Evolutionary conservation across 305 asterid genomes (phyloP).

Genomic region (Fraxinus sp.): DNA sequence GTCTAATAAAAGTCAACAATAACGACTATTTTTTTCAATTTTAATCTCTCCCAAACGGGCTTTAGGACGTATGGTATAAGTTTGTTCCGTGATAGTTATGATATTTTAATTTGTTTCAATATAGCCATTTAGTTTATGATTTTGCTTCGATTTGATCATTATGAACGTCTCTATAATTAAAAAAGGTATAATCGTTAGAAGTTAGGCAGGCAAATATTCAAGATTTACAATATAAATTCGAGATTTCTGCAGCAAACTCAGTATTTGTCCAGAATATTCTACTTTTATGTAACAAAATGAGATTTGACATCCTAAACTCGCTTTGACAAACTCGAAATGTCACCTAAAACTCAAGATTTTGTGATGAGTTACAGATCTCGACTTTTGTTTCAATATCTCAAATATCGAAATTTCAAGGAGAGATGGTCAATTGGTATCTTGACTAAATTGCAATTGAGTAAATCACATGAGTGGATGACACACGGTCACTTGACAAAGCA

Average conservation of each 20-base stretch:
- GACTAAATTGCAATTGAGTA: background rate
- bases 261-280: background rate
- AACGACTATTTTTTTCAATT: no score
- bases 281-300: background rate
- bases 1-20: no score
- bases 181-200: background rate
- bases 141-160: background rate
- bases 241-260: background rate
- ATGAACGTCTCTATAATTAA: background rate
- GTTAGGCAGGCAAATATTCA: background rate
- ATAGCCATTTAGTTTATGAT: background rate
- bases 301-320: background rate
- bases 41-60: no score
- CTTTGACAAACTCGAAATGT: background rate
- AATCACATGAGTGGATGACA: background rate
- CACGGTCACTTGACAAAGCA: background rate
- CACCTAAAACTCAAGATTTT: background rate
- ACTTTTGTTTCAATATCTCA: no score
- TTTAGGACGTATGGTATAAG: background rate
- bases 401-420: background rate
- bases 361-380: background rate
- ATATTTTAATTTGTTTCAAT: background rate
- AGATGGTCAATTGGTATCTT: background rate
- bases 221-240: background rate
- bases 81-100: background rate